phyloP scores from a whole-genome alignment of 371 early-diverging fungal species.

The Rhizopus delemar region DNA sequence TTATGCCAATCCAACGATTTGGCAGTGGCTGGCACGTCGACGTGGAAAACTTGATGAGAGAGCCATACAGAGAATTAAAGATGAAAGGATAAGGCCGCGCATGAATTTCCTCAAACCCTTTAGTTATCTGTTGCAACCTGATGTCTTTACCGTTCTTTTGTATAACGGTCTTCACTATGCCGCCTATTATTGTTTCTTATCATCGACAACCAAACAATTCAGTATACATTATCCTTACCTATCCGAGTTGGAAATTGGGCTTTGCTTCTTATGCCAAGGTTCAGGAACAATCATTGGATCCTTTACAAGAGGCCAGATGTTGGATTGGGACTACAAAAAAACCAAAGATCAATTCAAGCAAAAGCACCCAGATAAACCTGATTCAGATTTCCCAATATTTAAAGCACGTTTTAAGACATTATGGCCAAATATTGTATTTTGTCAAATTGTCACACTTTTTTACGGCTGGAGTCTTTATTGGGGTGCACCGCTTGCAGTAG shows the following conservation, averaged over 20 bases:
- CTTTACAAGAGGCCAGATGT: constrained; percentile 22
- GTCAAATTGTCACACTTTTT: constrained; percentile 20
- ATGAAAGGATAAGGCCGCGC: neutral
- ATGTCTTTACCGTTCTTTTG: constrained; percentile 9
- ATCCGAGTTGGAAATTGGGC: constrained; percentile 32
- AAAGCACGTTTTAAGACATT: constrained; percentile 26
- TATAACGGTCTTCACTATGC: constrained; percentile 9
- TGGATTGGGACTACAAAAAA: constrained; percentile 35
- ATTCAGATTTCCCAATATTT: constrained; percentile 31
- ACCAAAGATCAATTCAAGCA: constrained; percentile 4
- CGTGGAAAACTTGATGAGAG: constrained; percentile 18
- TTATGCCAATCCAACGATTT: constrained; percentile 43
- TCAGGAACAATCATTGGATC: constrained; percentile 35
- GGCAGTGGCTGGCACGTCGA: constrained; percentile 18
- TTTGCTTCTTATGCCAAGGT: constrained; percentile 35
- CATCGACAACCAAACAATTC: constrained; percentile 31
- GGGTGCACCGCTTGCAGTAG: constrained; percentile 28
- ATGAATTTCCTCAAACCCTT: constrained; percentile 21
- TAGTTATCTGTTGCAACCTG: constrained; percentile 21
- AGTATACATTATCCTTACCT: constrained; percentile 21
- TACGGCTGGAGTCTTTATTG: constrained; percentile 36
- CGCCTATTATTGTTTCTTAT: constrained; percentile 20
- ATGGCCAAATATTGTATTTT: constrained; percentile 21
- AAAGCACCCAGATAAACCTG: constrained; percentile 6
- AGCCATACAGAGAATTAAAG: constrained; percentile 10